Evolutionary conservation across 805 yeast species (phyloP).

Genomic region (Lipomyces spencermartinsiae): DNA sequence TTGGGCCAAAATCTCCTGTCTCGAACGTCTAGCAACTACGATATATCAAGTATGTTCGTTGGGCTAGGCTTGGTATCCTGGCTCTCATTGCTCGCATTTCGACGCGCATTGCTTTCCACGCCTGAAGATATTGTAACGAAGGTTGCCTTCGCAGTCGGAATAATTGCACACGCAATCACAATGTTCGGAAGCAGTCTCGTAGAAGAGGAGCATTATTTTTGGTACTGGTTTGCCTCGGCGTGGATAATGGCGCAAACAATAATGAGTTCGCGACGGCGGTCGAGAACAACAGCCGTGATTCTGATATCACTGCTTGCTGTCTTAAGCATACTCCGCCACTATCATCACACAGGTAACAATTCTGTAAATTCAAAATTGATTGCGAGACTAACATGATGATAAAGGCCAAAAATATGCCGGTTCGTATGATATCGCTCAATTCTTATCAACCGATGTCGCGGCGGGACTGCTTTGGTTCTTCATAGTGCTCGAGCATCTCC

Average conservation of each 20-base stretch:
- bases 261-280: conserved; percentile 9
- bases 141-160: conserved; percentile 41
- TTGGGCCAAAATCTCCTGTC: conserved; percentile 44
- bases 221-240: conserved; percentile 80
- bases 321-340: conserved; percentile 70
- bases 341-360: conserved; percentile 67
- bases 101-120: conserved; percentile 9
- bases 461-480: conserved; percentile 55
- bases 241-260: conserved; percentile 22
- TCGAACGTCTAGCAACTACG: conserved; percentile 69
- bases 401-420: conserved; percentile 66
- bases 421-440: conserved; percentile 56
- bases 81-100: conserved; percentile 14
- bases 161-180: conserved; percentile 56
- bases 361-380: neutral
- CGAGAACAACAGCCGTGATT: conserved; percentile 24
- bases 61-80: conserved; percentile 52
- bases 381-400: neutral
- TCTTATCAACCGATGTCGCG: conserved; percentile 45
- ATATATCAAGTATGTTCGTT: conserved; percentile 55
- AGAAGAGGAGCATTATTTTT: conserved; percentile 94
- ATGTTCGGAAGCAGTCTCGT: conserved; percentile 87
- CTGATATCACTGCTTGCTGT: conserved; percentile 45
- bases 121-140: conserved; percentile 1
- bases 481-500: conserved; percentile 52